A percentile compares a stretch with the other conserved stretches of the same genome.
phyloP scores from a whole-genome alignment of 208 protist species.

The Trypanosoma cruzi region DNA sequence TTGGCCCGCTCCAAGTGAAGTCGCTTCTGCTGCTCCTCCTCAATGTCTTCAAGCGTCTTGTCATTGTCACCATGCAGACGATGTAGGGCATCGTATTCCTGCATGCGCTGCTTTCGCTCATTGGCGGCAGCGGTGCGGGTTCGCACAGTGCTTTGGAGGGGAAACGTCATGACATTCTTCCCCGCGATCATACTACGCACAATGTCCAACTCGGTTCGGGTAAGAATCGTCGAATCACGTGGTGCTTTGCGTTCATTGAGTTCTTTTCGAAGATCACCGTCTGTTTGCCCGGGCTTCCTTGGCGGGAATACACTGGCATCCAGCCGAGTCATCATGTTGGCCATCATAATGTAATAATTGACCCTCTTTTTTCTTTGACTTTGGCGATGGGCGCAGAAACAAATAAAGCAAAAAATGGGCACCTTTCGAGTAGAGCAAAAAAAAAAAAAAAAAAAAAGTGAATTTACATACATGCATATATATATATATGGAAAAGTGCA shows the following conservation, averaged over 20 bases:
- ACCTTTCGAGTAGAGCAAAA: no score
- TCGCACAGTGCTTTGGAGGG: slow-evolving; percentile 16
- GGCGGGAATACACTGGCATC: slow-evolving; percentile 70
- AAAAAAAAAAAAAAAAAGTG: slow-evolving; percentile 1
- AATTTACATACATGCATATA: background rate
- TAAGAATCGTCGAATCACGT: slow-evolving; percentile 78
- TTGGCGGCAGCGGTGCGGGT: slow-evolving; percentile 41
- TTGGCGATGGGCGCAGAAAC: background rate
- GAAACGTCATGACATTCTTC: slow-evolving; percentile 25
- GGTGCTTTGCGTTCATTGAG: slow-evolving; percentile 74
- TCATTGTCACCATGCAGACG: slow-evolving; percentile 40
- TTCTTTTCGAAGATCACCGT: slow-evolving; percentile 79
- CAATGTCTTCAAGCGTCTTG: slow-evolving; percentile 80
- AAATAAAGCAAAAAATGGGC: background rate
- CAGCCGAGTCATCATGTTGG: slow-evolving; percentile 24
- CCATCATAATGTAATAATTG: slow-evolving; percentile 10
- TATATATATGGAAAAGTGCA: background rate
- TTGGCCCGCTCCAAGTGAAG: slow-evolving; percentile 79
- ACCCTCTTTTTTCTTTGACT: background rate
- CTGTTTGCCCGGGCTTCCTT: slow-evolving; percentile 57
- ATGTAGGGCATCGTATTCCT: slow-evolving; percentile 77
- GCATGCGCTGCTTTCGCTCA: slow-evolving; percentile 77
- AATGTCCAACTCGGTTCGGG: slow-evolving; percentile 80
- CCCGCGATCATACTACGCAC: slow-evolving; percentile 74
- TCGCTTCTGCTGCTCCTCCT: slow-evolving; percentile 70